Evolutionary conservation across 2,329 filamentous ascomycete genomes (phyloP), one percentile per base, ranked within the genome.

Genomic region (Corynespora cassiicola): DNA sequence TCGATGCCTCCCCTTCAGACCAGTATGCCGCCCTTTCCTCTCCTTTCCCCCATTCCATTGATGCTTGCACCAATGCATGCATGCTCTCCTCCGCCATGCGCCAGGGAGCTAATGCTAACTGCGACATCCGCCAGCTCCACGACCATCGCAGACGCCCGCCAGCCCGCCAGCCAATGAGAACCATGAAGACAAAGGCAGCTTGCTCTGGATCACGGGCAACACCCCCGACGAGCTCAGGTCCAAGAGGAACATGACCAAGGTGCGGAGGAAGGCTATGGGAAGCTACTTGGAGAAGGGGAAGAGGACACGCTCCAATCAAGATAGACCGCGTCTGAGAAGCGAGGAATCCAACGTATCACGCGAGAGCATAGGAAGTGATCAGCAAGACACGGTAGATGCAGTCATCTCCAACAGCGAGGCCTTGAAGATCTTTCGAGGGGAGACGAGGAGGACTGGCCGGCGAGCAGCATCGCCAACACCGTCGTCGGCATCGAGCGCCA

Each of bases 251-350:
- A 68, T 70, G 64, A 62, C 58, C 12, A 45, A 38, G 20, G 60
- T 69, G 22, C 64, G 67, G 23, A 63, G 63, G 27, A 52, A 54
- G 32, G 67, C 66, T 4, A 70, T 70, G 67, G 52, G 46, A 12
- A 50, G 51, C 28, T 62, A 54, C 19, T 32, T 70, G 10, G 45
- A 58, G 32, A 51, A 53, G 6, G 51, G 49, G 16, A 54, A 58
- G 44, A 56, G 51, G 16, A 36, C 48, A 24, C 27, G 27, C 11
- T 33, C 23, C n/a, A 43, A 40, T 15, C 15, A 26, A 11, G 28
- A 30, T 31, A 23, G 40, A 15, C 24, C 39, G 15, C 42, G 49
- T 20, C 25, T 42, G 9, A 28, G 33, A 15, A 63, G 54, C 33
- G 56, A 55, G 15, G 51, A 33, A 18, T 61, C 55, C 2, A 44